Evolutionary conservation across 305 asterid genomes (phyloP), one percentile per base, ranked within the genome.

Genomic region (Fraxinus latifolia): DNA sequence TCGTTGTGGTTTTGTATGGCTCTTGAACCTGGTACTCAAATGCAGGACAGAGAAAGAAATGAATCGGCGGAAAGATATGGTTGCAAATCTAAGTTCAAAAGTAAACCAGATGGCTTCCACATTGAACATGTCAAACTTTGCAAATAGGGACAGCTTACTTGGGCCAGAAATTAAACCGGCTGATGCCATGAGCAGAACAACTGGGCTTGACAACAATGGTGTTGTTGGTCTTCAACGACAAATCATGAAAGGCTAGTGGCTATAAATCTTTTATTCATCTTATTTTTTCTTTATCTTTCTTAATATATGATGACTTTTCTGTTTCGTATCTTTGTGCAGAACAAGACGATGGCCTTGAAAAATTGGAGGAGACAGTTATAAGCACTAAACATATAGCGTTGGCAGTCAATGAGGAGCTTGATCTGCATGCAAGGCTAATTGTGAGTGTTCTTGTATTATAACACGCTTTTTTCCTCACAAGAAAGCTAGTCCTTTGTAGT

Each of bases 301-400:
- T 8, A 27, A 21, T 42, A 12, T 70, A 12, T 9, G 75, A 32
- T 31, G 75, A 34, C 39, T 31, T 67, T 31, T 31, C 42, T 70
- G 42, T 29, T 70, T 14, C 3, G 9, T 31, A 31, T 70, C 33
- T 42, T 75, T 21, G 44, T 32, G 53, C 87, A 84, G 87, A 84
- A 55, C 87, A 84, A 82, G 87, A 84, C 12, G 87, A 70, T 53
- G 87, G 82, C 39, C 87, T 84, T 68, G 82, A 77, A 36, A 80
- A 84, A 31, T 81, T 84, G 87, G 87, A 84, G 84, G 84, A 55
- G 84, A 80, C 82, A 1, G 84, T 84, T 81, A 19, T 68, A 58
- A 80, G 87, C 80, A 84, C 84, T n/a, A 84, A 84, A 77, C 87
- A 84, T 71, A 82, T 84, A 1, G 87, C 87, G 0, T 80, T 80